Conservation (phyloP, 495 filamentous ascomycete genomes). For the Penicillium angulare region DNA sequence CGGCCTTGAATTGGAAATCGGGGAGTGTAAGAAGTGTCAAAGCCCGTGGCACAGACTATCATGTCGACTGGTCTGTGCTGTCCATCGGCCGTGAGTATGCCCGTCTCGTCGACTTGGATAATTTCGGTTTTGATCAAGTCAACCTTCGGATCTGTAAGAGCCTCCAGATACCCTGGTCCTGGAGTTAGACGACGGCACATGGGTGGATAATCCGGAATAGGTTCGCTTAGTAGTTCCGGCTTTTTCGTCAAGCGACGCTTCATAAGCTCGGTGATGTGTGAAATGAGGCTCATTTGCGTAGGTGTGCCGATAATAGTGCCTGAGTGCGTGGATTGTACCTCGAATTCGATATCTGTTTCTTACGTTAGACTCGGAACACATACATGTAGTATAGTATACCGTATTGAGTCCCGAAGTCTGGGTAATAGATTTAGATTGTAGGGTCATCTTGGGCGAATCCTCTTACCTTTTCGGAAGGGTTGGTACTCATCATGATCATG, state of each 20-base stretch:
- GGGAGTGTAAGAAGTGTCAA: slow-evolving; percentile 46
- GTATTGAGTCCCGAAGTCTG: too few relatives aligned
- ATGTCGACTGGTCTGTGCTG: slow-evolving; percentile 38
- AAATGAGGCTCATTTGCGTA: slow-evolving; percentile 34
- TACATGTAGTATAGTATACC: too few relatives aligned
- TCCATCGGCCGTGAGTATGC: slow-evolving; percentile 51
- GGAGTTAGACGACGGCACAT: slow-evolving; percentile 52
- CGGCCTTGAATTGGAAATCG: slow-evolving; percentile 51
- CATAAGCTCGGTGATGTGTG: slow-evolving; percentile 42
- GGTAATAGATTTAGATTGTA: not conserved
- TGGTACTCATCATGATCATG: slow-evolving; percentile 36
- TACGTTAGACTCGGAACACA: not conserved
- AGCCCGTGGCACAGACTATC: slow-evolving; percentile 55
- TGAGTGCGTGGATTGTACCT: slow-evolving; percentile 48
- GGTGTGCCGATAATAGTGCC: slow-evolving; percentile 35
- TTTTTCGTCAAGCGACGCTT: slow-evolving; percentile 35
- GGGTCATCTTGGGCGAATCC: not conserved
- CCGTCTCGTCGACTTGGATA: slow-evolving; percentile 39
- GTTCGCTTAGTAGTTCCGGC: slow-evolving; percentile 31
- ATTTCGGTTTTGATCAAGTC: slow-evolving; percentile 42
- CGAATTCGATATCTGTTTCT: slow-evolving; percentile 39
- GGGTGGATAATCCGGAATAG: slow-evolving; percentile 46
- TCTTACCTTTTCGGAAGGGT: slow-evolving; percentile 43
- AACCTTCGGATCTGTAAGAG: slow-evolving; percentile 47
- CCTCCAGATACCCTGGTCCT: slow-evolving; percentile 48